Base-by-base conservation (phyloP, 108 stramenopile genomes). In the Schizochytrium sp. region DNA sequence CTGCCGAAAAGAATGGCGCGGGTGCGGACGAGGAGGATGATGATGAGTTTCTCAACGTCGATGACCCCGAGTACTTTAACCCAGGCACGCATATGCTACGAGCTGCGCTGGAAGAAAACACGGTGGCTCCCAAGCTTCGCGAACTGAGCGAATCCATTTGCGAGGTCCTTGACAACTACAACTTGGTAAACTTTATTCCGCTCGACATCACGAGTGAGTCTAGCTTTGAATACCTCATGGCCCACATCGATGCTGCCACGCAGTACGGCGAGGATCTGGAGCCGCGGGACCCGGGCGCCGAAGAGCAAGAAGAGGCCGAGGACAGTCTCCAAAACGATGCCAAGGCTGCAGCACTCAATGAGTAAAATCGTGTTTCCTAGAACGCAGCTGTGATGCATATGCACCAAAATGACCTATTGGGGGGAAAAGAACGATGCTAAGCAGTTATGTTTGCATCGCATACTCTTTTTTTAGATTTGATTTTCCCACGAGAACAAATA, bases 211-310 rank as follows among this genome's bases (percentile, higher is more conserved):
- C 89, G 25, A 97, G 97, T 90, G 99, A 99, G 89, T 97, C 98
- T 45, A 96, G 95, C 29, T 93, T 97, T 29, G 93, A 96, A 57
- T 91, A 94, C 63, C 94, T 97, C 6, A 89, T 99, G 88, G 92
- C 94, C 18, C 94, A 94, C 63, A 96, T 96, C 0, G 98, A 99
- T 93, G 95, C 96, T 90, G 94, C 95, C 10, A 94, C 97, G 87
- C 98, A 98, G 90, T 98, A 97, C 91, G 98, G 98, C 6, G 98
- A 98, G 92, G 96, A 97, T 59, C 89, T 95, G 63, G 98, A 99
- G 87, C 93, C 93, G 0, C 89, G 34, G 43, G 59, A 88, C 19
- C 72, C 58, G 12, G 48, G 51, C 45, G 6, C n/a, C 16, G 76
- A 83, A 23, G 76, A 83, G 19, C 43, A 55, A 34, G 45, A 69